Evolutionary conservation across 495 filamentous ascomycete genomes (phyloP).

Genomic region (Filosporella fistucella): DNA sequence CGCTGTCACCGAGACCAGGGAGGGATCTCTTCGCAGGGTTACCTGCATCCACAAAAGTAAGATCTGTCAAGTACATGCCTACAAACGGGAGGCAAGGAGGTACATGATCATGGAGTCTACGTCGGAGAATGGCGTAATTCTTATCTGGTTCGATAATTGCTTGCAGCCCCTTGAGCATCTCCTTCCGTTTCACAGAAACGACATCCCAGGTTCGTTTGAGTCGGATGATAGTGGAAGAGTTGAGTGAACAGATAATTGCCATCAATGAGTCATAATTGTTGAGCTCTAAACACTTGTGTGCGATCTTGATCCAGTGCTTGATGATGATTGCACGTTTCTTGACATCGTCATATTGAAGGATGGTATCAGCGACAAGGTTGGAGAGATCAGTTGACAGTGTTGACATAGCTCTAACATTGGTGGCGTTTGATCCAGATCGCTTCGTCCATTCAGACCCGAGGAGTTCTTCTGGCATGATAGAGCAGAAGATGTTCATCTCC

Average conservation of each 20-base stretch:
- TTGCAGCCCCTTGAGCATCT: constrained; percentile 70
- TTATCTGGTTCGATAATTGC: constrained; percentile 80
- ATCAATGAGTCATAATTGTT: constrained; percentile 97
- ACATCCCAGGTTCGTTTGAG: constrained; percentile 91
- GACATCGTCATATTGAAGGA: constrained; percentile 77
- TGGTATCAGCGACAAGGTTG: constrained; percentile 93
- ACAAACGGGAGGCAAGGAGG: constrained; percentile 94
- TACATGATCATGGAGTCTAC: constrained; percentile 79
- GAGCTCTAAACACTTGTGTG: constrained; percentile 77
- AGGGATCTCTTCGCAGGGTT: constrained; percentile 75
- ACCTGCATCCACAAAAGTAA: constrained; percentile 86
- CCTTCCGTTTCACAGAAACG: constrained; percentile 81
- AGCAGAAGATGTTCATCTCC: constrained; percentile 89
- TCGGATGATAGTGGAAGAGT: constrained; percentile 87
- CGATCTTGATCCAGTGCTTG: constrained; percentile 99
- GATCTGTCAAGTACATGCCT: constrained; percentile 91
- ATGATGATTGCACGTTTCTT: constrained; percentile 89
- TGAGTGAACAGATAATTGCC: constrained; percentile 92
- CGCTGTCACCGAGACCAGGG: constrained; percentile 40
- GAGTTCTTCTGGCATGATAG: constrained; percentile 91
- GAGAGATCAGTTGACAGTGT: constrained; percentile 85
- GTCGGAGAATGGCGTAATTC: constrained; percentile 88
- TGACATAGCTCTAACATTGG: constrained; percentile 95
- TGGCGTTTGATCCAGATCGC: constrained; percentile 68
- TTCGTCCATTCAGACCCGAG: constrained; percentile 92